Evolutionary conservation across 371 early-diverging fungal species (phyloP).

Genomic region (Gilbertella persicaria): DNA sequence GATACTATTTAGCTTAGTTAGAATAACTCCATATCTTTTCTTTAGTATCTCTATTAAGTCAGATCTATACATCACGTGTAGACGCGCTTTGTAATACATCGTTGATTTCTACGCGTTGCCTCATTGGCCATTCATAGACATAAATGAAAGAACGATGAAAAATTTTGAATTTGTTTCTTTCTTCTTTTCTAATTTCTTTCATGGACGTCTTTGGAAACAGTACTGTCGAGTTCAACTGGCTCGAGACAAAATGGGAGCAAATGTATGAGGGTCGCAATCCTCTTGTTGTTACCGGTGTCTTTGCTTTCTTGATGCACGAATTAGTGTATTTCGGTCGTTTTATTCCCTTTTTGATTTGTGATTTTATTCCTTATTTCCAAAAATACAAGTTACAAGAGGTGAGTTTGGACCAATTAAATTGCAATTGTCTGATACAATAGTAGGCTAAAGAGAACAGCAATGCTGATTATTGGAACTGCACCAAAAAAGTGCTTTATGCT

Average conservation of each 20-base stretch:
- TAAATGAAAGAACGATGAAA: too few relatives aligned
- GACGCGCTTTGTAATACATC: too few relatives aligned
- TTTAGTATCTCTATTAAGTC: too few relatives aligned
- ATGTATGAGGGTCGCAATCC: conserved; percentile 76
- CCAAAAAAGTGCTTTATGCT: conserved; percentile 67
- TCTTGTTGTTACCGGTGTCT: conserved; percentile 64
- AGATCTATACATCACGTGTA: too few relatives aligned
- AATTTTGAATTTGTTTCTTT: too few relatives aligned
- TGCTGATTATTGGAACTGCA: conserved; percentile 77
- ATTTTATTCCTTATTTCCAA: conserved; percentile 70
- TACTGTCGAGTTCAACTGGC: conserved; percentile 19
- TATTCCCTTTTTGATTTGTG: conserved; percentile 74
- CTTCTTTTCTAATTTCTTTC: too few relatives aligned
- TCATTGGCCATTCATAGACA: too few relatives aligned
- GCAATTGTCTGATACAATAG: not conserved
- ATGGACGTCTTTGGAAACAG: too few relatives aligned
- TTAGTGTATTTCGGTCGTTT: conserved; percentile 80
- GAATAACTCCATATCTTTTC: too few relatives aligned
- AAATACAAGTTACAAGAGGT: conserved; percentile 86
- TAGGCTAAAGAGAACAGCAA: conserved; percentile 71
- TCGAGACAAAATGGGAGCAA: conserved; percentile 53
- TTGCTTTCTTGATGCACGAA: conserved; percentile 77
- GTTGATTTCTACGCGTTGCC: too few relatives aligned
- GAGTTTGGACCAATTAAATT: conserved; percentile 15
- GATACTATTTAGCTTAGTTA: too few relatives aligned